Evolutionary conservation across 2,329 filamentous ascomycete species (phyloP).

Genomic region (Paecilomyces sp.): DNA sequence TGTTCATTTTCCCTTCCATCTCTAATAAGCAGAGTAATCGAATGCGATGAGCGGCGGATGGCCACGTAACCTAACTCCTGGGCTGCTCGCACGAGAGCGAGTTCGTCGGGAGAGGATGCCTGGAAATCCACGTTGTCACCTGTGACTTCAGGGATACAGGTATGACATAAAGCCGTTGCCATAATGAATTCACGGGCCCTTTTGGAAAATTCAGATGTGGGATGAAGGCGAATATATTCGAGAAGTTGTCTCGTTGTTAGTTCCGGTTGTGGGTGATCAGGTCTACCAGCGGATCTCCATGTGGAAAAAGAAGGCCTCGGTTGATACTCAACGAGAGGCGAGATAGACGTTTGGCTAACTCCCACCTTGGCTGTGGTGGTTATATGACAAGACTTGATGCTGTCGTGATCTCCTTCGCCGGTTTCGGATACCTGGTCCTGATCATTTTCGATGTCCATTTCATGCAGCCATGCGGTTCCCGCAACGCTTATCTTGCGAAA

Average conservation of each 20-base stretch:
- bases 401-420: constrained; percentile 34
- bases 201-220: not conserved
- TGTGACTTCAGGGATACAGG: constrained; percentile 65
- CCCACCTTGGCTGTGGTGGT: constrained; percentile 3
- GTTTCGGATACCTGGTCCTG: constrained; percentile 15
- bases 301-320: not conserved
- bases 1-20: not conserved
- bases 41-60: constrained; percentile 59
- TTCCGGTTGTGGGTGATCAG: constrained; percentile 59
- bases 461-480: constrained; percentile 67
- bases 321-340: not conserved
- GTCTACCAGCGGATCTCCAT: constrained; percentile 14
- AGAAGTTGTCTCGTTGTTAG: constrained; percentile 60
- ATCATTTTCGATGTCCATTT: constrained; percentile 50
- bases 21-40: constrained; percentile 47
- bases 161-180: constrained; percentile 73
- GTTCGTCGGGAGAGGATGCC: constrained; percentile 71
- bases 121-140: constrained; percentile 64
- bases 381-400: constrained; percentile 25
- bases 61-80: constrained; percentile 66
- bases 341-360: constrained; percentile 41
- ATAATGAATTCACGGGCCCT: constrained; percentile 62
- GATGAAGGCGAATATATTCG: constrained; percentile 63
- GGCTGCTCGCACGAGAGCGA: constrained; percentile 69
- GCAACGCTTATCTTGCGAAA: constrained; percentile 74